Percentiles rank a stretch among this genome's conserved stretches.
phyloP scores from a whole-genome alignment of 2,329 filamentous ascomycete species.

The Knoxdaviesia capensis region DNA sequence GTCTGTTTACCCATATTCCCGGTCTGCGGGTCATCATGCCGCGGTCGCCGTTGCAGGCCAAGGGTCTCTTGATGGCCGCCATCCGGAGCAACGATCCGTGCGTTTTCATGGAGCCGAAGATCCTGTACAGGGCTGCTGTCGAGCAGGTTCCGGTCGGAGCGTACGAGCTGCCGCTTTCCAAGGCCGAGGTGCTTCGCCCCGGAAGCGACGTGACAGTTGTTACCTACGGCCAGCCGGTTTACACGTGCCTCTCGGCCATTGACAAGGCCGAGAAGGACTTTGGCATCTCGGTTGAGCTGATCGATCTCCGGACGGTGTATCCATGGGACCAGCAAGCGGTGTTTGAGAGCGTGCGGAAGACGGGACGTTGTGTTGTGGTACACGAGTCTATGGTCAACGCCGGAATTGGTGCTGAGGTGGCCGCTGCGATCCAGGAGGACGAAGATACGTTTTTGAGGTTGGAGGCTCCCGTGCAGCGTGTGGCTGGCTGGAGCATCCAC shows the following conservation, averaged over 20 bases:
- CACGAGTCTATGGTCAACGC: constrained; percentile 87
- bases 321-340: constrained; percentile 78
- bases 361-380: constrained; percentile 68
- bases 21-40: constrained; percentile 74
- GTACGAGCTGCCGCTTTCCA: constrained; percentile 69
- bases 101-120: constrained; percentile 87
- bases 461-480: constrained; percentile 67
- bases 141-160: constrained; percentile 71
- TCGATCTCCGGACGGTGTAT: constrained; percentile 75
- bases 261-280: constrained; percentile 55
- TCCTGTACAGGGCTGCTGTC: constrained; percentile 75
- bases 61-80: constrained; percentile 60
- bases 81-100: constrained; percentile 73
- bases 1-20: constrained; percentile 73
- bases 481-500: constrained; percentile 82
- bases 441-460: constrained; percentile 55
- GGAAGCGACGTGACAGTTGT: constrained; percentile 68
- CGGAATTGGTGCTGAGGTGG: constrained; percentile 74
- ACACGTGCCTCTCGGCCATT: constrained; percentile 62
- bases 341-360: constrained; percentile 67
- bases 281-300: constrained; percentile 61
- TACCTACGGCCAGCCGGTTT: constrained; percentile 78
- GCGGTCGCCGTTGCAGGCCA: constrained; percentile 69
- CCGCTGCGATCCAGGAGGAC: constrained; percentile 70
- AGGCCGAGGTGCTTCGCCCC: constrained; percentile 64